phyloP scores from a whole-genome alignment of 179 eudicot genomes.

The Carnegiea gigantea region DNA sequence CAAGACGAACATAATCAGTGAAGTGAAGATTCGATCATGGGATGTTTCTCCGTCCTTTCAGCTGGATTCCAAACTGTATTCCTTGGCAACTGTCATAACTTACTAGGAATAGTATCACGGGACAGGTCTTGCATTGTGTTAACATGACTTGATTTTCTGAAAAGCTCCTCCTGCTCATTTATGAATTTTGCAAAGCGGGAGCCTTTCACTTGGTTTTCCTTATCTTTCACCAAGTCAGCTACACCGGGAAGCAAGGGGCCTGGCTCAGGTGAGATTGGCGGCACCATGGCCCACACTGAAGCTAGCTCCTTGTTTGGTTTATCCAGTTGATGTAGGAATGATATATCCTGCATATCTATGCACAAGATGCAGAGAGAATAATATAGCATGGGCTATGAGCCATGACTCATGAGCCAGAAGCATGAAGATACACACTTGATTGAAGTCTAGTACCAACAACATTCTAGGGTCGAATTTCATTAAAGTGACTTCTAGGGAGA shows the following conservation, averaged over 20 bases:
- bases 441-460: background rate
- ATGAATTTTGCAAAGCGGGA: slow-evolving; percentile 78
- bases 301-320: slow-evolving; percentile 61
- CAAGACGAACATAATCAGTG: background rate
- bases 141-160: slow-evolving; percentile 37
- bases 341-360: slow-evolving; percentile 61
- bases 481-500: background rate
- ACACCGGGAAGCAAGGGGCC: slow-evolving; percentile 40
- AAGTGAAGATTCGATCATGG: background rate
- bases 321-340: slow-evolving; percentile 68
- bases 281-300: slow-evolving; percentile 85
- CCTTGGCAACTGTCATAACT: slow-evolving; percentile 51
- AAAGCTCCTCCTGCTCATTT: slow-evolving; percentile 48
- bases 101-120: slow-evolving; percentile 48
- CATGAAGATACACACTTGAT: background rate
- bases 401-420: background rate
- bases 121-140: slow-evolving; percentile 35
- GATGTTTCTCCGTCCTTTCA: background rate
- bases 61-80: background rate
- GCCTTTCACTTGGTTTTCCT: slow-evolving; percentile 57
- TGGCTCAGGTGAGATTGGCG: slow-evolving; percentile 64
- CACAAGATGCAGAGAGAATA: slow-evolving; percentile 6
- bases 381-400: background rate
- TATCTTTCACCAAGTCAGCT: slow-evolving; percentile 31
- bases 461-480: background rate